Evolutionary conservation across 2,329 filamentous ascomycete species (phyloP), one percentile per base, ranked within the genome.

Genomic region (Xylaria sp.): DNA sequence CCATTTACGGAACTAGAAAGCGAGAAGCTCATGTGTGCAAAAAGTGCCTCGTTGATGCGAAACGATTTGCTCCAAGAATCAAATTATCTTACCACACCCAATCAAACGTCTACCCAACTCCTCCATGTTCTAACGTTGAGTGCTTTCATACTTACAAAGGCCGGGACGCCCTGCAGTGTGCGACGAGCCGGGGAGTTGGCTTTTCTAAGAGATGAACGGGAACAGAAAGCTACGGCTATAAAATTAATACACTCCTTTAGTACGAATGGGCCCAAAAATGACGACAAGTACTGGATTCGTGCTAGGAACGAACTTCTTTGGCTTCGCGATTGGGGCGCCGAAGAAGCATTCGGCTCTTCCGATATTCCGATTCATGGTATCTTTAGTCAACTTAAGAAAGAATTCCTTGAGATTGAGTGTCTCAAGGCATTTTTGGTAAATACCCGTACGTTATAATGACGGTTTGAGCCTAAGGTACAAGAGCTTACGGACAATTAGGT

Each of bases 311-410:
- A 90, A 73, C 79, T 94, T 8, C 77, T 93, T 3, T 95, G 92
- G 92, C 82, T 95, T 34, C 88, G 89, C 75, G 86, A 86, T 74
- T 94, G 92, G 92, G 90, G 90, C 39, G 83, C 84, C 27, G 83
- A 86, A 67, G 80, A 85, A 62, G 75, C 79, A 65, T 72, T 78
- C 27, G 68, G 58, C 34, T 71, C 72, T 21, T 65, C 71, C 2
- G 71, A 72, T n/a, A 60, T 70, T 21, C 76, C 75, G 21, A 82
- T 80, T 30, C 81, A 81, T 45, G 87, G 90, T 24, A 81, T 88
- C 9, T 85, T 90, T 67, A 88, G 90, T 1, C 85, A 85, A 69
- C 81, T 96, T 3, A 80, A 85, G 14, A 84, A 81, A 62, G 85
- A 88, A 5, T 86, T 85, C 9, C 82, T 95, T 17, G 93, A 96